These are phyloP conservation scores for Chlorella sp. DNA, from an alignment of 139 green algal genomes.

Conservation along the genomic window DNA sequence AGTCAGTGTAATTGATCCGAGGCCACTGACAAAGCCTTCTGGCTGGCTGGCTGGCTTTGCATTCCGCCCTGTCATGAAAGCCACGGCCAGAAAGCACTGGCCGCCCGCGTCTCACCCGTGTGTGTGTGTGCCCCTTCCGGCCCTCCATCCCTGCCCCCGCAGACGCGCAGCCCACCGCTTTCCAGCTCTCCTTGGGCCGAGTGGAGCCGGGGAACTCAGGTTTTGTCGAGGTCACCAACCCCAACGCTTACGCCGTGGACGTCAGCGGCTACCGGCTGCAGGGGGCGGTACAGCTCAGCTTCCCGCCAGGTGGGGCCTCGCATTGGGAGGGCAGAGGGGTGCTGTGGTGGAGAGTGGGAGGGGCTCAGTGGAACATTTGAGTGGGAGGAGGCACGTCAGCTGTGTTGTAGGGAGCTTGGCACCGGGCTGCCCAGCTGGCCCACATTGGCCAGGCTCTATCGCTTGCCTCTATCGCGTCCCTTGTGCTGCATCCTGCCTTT, in stretches of 20 bases:
- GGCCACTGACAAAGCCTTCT: background rate
- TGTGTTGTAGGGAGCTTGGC: background rate
- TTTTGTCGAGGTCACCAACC: conserved; percentile 68
- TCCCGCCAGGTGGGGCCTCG: background rate
- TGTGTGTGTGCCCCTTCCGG: background rate
- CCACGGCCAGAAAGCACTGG: background rate
- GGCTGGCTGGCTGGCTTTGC: background rate
- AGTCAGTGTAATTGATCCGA: background rate
- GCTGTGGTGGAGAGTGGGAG: background rate
- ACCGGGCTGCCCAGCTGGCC: background rate
- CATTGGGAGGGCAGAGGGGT: background rate
- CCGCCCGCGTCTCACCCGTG: background rate
- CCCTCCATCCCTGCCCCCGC: background rate
- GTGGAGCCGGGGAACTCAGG: background rate
- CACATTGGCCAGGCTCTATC: background rate
- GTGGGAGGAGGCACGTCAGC: background rate
- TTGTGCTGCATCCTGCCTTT: background rate
- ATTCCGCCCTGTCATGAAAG: background rate
- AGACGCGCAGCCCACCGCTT: conserved; percentile 29
- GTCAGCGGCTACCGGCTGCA: conserved; percentile 69
- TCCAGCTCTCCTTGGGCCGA: conserved; percentile 39
- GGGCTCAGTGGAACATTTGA: no score
- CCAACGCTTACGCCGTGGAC: conserved; percentile 69
- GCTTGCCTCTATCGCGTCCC: no score
- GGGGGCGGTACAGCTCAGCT: conserved; percentile 36